Evolutionary conservation across 371 early-diverging fungal genomes (phyloP).

Genomic region (Apophysomyces sp.): DNA sequence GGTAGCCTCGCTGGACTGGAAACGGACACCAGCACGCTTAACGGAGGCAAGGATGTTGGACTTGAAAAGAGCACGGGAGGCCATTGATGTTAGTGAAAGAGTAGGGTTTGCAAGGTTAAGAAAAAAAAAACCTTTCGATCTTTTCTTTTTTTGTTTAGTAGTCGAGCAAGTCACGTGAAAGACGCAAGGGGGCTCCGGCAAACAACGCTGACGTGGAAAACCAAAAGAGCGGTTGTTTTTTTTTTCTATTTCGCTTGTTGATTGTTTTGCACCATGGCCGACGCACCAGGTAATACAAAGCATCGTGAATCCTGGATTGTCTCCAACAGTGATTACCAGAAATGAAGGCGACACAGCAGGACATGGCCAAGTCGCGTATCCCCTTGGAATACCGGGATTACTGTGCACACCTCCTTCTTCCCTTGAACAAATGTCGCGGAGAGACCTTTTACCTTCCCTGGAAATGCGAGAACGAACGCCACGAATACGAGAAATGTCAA

Average conservation of each 20-base stretch:
- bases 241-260: constrained; percentile 2
- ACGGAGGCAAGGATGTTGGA: constrained; percentile 28
- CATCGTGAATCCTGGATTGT: neutral
- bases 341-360: constrained; percentile 84
- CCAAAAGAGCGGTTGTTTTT: neutral
- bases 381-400: constrained; percentile 92
- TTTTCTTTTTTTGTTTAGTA: neutral
- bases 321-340: constrained; percentile 34
- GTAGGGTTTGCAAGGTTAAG: constrained; percentile 1
- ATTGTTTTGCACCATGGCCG: constrained; percentile 4
- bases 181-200: neutral
- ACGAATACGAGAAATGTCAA: constrained; percentile 93
- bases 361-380: constrained; percentile 82
- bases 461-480: constrained; percentile 90
- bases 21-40: constrained; percentile 47
- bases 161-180: neutral
- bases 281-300: constrained; percentile 9
- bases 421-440: constrained; percentile 89
- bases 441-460: constrained; percentile 87
- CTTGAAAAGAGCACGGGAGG: constrained; percentile 29
- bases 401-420: constrained; percentile 89
- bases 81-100: constrained; percentile 17
- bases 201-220: constrained; percentile 2
- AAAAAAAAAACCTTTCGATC: constrained; percentile 5
- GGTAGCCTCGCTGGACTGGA: constrained; percentile 31